Evolutionary conservation across 2,329 filamentous ascomycete species (phyloP), one percentile per base, ranked within the genome.

Genomic region (Neonectria punicea): DNA sequence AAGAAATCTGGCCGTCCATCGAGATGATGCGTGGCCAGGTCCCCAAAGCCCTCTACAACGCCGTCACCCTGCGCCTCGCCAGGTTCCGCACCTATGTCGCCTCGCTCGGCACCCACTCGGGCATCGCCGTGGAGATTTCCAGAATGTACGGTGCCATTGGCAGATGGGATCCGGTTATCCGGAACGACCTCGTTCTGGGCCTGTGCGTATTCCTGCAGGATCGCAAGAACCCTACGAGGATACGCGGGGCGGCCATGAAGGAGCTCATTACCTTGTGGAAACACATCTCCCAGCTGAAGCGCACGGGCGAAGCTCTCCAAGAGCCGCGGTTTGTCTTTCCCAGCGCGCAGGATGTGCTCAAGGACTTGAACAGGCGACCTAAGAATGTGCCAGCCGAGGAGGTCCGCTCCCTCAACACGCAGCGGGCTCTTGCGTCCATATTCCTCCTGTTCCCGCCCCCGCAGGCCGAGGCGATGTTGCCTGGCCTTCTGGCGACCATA

Each of bases 221-320:
- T n/a, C n/a, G 44, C 4, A 67, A 70, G 43, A 63, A 71, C 30
- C 34, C 63, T 4, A 58, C 58, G 7, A 30, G 49, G 13, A 44
- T 67, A 6, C 72, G 74, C 25, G 62, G 53, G 1, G 54, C 34
- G 47, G 22, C 78, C 18, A 53, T 76, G 44, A 58, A 71, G 0
- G 77, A 80, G 64, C 69, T 81, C 5, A 43, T 80, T 32, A 71
- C 72, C 13, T 61, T 81, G 57, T 81, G 80, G 80, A 75, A 76
- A 68, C 77, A 80, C 60, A 63, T 80, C 14, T 79, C 80, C 1
- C 76, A 78, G 55, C 67, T 81, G 43, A 74, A 70, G 46, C 74
- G 79, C 11, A 63, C 55, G 5, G 73, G 74, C n/a, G 75, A 78
- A 46, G 34, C 60, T 7, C 57, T 57, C 11, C 47, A 69, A 14